phyloP scores from a whole-genome alignment of 768 basidiomycete genomes.

The Kwoniella dejecticola region DNA sequence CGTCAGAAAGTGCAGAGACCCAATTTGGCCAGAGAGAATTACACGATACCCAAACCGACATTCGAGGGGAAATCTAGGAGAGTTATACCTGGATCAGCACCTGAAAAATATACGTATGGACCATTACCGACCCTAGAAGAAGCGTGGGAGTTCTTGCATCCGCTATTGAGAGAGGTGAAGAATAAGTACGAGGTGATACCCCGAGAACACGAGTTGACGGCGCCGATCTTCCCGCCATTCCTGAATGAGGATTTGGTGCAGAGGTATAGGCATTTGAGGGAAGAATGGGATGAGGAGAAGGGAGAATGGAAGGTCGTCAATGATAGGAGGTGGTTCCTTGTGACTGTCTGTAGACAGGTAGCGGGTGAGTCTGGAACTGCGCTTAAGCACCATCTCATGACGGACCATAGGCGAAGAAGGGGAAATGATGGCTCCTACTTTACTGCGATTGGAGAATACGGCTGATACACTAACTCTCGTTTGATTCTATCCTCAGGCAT shows the following conservation, averaged over 20 bases:
- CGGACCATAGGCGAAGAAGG: too few relatives aligned
- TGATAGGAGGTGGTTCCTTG: constrained; percentile 39
- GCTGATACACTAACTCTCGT: too few relatives aligned
- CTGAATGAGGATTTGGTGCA: constrained; percentile 36
- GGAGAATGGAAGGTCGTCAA: constrained; percentile 32
- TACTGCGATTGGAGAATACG: too few relatives aligned
- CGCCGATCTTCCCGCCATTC: constrained; percentile 43
- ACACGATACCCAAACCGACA: not conserved
- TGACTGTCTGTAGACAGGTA: constrained; percentile 47
- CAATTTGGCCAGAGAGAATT: constrained; percentile 5
- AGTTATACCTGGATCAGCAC: constrained; percentile 21
- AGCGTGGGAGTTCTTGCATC: constrained; percentile 34
- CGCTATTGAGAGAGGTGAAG: constrained; percentile 34
- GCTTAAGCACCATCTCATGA: too few relatives aligned
- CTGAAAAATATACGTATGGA: constrained; percentile 34
- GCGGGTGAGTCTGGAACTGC: constrained; percentile 49
- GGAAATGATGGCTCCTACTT: too few relatives aligned
- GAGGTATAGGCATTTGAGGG: constrained; percentile 39
- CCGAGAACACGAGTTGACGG: constrained; percentile 43
- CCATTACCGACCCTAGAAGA: constrained; percentile 41
- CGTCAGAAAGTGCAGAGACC: not conserved
- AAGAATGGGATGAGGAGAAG: constrained; percentile 29
- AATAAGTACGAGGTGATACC: constrained; percentile 27
- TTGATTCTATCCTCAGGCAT: too few relatives aligned
- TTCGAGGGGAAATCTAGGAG: constrained; percentile 26